Evolutionary conservation across 805 yeast species (phyloP).

Genomic region (Kuraishia ogatae): DNA sequence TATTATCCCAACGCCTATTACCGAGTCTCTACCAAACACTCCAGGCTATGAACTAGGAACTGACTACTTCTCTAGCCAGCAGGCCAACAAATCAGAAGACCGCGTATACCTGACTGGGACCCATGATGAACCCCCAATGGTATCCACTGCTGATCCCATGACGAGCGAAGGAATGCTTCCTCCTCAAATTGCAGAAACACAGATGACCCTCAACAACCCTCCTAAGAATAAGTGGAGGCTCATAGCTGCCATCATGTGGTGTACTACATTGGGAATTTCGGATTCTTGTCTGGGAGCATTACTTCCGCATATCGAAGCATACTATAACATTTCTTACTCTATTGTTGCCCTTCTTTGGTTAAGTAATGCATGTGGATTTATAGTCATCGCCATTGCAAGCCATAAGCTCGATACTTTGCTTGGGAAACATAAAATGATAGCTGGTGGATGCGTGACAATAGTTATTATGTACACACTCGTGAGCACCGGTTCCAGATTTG

Average conservation of each 20-base stretch:
- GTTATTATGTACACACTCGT: slow-evolving; percentile 35
- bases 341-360: slow-evolving; percentile 53
- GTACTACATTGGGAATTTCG: slow-evolving; percentile 31
- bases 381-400: slow-evolving; percentile 39
- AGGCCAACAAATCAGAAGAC: neutral
- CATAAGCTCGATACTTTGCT: slow-evolving; percentile 31
- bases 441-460: slow-evolving; percentile 28
- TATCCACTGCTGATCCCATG: neutral
- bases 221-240: slow-evolving; percentile 34
- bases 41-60: slow-evolving; percentile 25
- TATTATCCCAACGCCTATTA: slow-evolving; percentile 25
- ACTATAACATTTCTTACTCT: slow-evolving; percentile 39
- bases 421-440: slow-evolving; percentile 31
- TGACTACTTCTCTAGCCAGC: neutral
- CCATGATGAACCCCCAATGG: neutral
- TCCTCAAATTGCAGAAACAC: neutral
- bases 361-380: slow-evolving; percentile 47
- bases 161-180: neutral
- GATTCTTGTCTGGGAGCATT: slow-evolving; percentile 58
- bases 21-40: slow-evolving; percentile 32
- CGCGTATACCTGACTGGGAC: neutral
- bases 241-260: slow-evolving; percentile 30
- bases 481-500: slow-evolving; percentile 39
- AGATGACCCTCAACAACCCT: slow-evolving; percentile 33
- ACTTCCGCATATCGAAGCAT: slow-evolving; percentile 42